These are phyloP conservation scores for Halophytophthora polymorphica DNA, from an alignment of 352 stramenopile genomes.

Conservation along the genomic window DNA sequence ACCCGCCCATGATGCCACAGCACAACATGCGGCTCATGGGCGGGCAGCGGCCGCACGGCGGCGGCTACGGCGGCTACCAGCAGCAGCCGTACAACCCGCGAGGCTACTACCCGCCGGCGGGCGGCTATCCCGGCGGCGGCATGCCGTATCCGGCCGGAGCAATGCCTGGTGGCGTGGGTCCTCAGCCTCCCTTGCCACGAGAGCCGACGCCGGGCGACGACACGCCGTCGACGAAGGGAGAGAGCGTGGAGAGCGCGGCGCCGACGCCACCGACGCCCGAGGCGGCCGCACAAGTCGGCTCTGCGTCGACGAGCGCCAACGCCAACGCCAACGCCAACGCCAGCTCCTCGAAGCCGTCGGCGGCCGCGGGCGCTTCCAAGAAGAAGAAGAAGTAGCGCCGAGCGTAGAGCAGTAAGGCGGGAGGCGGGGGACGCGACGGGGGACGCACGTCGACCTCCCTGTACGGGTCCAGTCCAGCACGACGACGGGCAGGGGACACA, in stretches of 20 bases:
- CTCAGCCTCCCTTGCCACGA: constrained; percentile 46
- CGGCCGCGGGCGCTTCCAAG: constrained; percentile 11
- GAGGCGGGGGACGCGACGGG: constrained; percentile 7
- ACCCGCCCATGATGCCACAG: constrained; percentile 66
- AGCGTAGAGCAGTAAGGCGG: constrained; percentile 12
- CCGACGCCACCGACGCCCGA: constrained; percentile 14
- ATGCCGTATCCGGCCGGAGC: constrained; percentile 30
- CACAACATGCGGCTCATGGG: constrained; percentile 55
- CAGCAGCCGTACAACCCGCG: constrained; percentile 61
- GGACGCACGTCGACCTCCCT: too few relatives aligned
- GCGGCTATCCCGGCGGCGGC: constrained; percentile 31
- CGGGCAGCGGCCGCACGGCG: constrained; percentile 25
- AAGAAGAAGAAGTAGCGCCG: constrained; percentile 27
- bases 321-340: too few relatives aligned
- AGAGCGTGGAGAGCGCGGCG: constrained; percentile 2
- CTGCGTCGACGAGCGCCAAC: too few relatives aligned
- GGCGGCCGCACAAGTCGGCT: constrained; percentile 16
- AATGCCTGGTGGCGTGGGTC: constrained; percentile 27
- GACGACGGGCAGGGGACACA: too few relatives aligned
- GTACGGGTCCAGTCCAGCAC: too few relatives aligned
- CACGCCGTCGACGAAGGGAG: constrained; percentile 7
- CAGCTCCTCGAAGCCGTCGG: constrained; percentile 15
- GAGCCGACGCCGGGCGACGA: constrained; percentile 22
- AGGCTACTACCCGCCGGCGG: constrained; percentile 46
- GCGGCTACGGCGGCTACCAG: constrained; percentile 41